Base-by-base conservation (phyloP, 2,329 filamentous ascomycete species). In the Didymella keratinophila region DNA sequence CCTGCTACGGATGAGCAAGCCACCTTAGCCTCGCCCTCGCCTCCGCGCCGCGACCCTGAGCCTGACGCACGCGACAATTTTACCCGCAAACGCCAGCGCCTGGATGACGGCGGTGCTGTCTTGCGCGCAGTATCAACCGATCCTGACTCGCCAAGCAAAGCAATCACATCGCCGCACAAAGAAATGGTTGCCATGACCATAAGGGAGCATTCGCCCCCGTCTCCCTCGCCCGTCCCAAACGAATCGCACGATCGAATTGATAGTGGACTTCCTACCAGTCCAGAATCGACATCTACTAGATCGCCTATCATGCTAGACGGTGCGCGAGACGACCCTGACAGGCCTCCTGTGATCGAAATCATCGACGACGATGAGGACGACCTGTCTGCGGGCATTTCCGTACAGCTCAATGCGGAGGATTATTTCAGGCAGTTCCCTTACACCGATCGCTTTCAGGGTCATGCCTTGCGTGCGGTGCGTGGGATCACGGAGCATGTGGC, bases 81-180 rank as follows among this genome's bases (percentile, higher is more conserved):
- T 56, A 77, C 78, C 30, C 78, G 80, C 68, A 82, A 82, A 73
- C 78, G 79, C 68, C 79, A 78, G 58, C 69, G 73, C 45, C 67
- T 75, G 50, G 80, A 78, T 66, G 76, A 77, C 66, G 79, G 73
- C 64, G 65, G 62, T 62, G 65, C 63, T 52, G 68, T 67, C 43
- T 65, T 65, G 50, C 68, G 67, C 53, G 67, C 69, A 62, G 73
- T 76, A 66, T 71, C 74, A 23, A 57, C 69, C 51, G 68, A 75
- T 20, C 47, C 66, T 18, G 55, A 64, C 9, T 52, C 66, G 20
- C 58, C 61, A 46, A 54, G 54, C 36, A 58, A 48, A 51, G 43
- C 61, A 28, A 52, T 62, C 62, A 55, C 58, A 27, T 60, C 60
- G 52, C 55, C 62, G 45, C 60, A 56, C 58, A 63, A 68, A 37